Conservation (phyloP, 441 rosid genomes). For the Francoa sonchifolia region DNA sequence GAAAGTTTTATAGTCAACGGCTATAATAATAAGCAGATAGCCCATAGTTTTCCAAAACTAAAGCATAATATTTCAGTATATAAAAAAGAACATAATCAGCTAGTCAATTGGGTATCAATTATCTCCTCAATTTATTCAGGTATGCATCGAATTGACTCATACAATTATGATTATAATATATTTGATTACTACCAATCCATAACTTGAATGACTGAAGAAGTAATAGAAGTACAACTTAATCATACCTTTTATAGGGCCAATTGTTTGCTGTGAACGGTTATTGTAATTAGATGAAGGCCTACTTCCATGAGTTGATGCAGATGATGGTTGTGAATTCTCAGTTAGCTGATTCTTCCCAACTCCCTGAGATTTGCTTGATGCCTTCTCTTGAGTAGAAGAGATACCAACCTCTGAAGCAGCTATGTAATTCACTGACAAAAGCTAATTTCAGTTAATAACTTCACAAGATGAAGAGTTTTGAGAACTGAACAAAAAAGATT, state of each 20-base stretch:
- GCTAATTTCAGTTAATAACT: slow-evolving; percentile 10
- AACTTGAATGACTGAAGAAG: not conserved
- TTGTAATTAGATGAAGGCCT: slow-evolving; percentile 69
- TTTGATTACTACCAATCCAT: not conserved
- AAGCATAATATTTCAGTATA: no score
- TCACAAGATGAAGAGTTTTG: slow-evolving; percentile 4
- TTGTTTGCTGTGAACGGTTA: slow-evolving; percentile 49
- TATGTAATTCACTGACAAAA: slow-evolving; percentile 11
- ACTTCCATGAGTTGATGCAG: slow-evolving; percentile 38
- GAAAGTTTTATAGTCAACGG: no score
- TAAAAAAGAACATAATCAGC: no score
- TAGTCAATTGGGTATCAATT: no score
- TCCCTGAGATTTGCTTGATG: slow-evolving; percentile 40
- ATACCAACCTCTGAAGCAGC: slow-evolving; percentile 30
- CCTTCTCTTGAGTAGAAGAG: slow-evolving; percentile 33
- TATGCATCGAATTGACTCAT: no score
- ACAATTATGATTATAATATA: no score
- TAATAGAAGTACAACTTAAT: not conserved
- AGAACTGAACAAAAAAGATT: slow-evolving; percentile 7
- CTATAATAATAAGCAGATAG: no score
- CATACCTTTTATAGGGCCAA: slow-evolving; percentile 62
- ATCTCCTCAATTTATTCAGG: no score
- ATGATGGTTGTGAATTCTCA: slow-evolving; percentile 43
- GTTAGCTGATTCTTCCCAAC: slow-evolving; percentile 34
- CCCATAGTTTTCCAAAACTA: no score